Base-by-base conservation (phyloP, 768 basidiomycete genomes). In the Clathrus columnatus region DNA sequence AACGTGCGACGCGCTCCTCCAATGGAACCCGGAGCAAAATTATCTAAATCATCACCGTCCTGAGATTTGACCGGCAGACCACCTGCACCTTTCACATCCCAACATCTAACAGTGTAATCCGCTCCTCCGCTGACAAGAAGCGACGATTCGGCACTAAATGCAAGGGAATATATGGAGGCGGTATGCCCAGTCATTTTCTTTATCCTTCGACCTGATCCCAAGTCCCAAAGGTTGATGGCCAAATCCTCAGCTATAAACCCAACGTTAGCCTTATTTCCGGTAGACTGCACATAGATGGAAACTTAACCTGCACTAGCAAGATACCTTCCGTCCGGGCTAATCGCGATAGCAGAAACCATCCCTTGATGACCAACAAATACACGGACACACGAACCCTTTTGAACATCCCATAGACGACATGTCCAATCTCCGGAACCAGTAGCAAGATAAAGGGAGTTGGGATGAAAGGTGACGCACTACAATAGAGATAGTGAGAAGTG, bases 341-440 rank as follows among this genome's bases (percentile, higher is more conserved):
- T 78, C 7, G 92, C 90, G 57, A 98, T 71, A 0, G 86, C 78
- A 5, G 91, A 87, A 20, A 99, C 80, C 14, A 85, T 76, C 29
- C 90, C 95, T 62, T 93, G 87, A 65, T 99, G 96, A 0, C 94
- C 96, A 30, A 95, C 81, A 71, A 98, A 98, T 21, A 99, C 90
- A 18, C 96, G 83, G 1, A 98, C 84, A 68, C 92, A 96, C 5
- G 84, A 78, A 5, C 96, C 96, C 44, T 85, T 83, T 64, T 98
- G 96, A n/a, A 95, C 89, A 66, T 99, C 96, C 96, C 96, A 99
- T 42, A 99, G 69, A 47, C 96, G 83, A 56, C 93, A 91, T 7
- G 95, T 96, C 80, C 88, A 87, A 67, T 99, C 96, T 62, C 86
- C 91, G 2, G 95, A 98, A 14, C 93, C 96, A 0, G 96, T 98